Percentiles rank a stretch among this genome's conserved stretches.
These are phyloP conservation scores for Haberlea rhodopensis DNA, from an alignment of 257 asterid genomes.

Conservation along the genomic window DNA sequence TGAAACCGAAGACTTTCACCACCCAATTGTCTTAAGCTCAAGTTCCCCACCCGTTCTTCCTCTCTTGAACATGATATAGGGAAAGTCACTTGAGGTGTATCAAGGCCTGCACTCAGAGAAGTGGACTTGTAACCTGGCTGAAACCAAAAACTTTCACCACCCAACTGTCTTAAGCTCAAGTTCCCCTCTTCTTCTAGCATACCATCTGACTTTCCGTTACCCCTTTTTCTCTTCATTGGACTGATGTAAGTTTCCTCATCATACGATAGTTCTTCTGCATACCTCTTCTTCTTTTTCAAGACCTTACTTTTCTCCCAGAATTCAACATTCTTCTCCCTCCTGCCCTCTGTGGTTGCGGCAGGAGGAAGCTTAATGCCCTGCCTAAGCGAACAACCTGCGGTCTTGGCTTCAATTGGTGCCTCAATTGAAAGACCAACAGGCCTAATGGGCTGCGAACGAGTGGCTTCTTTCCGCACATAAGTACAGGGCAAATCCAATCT, in stretches of 20 bases:
- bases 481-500: conserved; percentile 84
- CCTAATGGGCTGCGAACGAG: conserved; percentile 63
- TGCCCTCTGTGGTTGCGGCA: conserved; percentile 42
- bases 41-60: conserved; percentile 47
- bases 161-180: conserved; percentile 44
- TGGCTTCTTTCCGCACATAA: conserved; percentile 57
- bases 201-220: conserved; percentile 36
- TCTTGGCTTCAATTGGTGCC: conserved; percentile 55
- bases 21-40: conserved; percentile 44
- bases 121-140: conserved; percentile 42
- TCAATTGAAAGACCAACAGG: conserved; percentile 73
- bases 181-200: conserved; percentile 41
- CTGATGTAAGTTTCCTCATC: conserved; percentile 48
- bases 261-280: conserved; percentile 46
- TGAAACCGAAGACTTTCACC: conserved; percentile 67
- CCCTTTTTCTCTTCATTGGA: conserved; percentile 68
- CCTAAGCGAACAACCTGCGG: conserved; percentile 49
- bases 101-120: conserved; percentile 29
- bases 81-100: conserved; percentile 49
- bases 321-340: conserved; percentile 46
- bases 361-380: conserved; percentile 72
- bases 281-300: conserved; percentile 68
- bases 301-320: conserved; percentile 55
- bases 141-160: conserved; percentile 63
- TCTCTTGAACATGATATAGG: conserved; percentile 63